Base-by-base conservation (phyloP, 108 stramenopile species). In the Cyclotella kingstonii region DNA sequence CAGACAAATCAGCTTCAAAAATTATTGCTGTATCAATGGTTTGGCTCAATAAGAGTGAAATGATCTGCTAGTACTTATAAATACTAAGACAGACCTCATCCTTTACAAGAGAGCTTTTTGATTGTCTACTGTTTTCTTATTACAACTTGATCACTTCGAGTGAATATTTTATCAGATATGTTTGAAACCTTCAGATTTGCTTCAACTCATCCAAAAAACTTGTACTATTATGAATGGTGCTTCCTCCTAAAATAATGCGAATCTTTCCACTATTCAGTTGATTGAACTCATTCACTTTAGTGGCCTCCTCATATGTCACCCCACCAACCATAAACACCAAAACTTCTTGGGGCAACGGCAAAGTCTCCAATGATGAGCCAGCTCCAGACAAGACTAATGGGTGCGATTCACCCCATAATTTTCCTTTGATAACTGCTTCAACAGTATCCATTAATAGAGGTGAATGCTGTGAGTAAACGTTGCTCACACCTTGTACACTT, bases 391-490 rank as follows among this genome's bases (percentile, higher is more conserved):
- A 60, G 0, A 84, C 75, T 60, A 75, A 59, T 5, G 98, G 97
- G 68, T 95, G 94, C 3, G 81, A 83, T 19, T 84, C 65, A 21
- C 71, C 77, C 48, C 79, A 69, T 4, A 99, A 68, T 63, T 96
- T 97, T 11, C 97, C 97, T 70, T 83, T 96, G 15, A 71, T 70
- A 22, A 85, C 70, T 5, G 81, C 60, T 41, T 95, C 84, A 19
- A 98, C 59, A 1, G 93, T 97, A 25, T 93, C 90, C 86, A 90
- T 87, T 47, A 98, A 63, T 4, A 97, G 63, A 21, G 98, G 96
- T 7, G 90, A 85, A 60, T 99, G 99, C 75, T 99, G 98, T 2
- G 97, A 80, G 76, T 98, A 98, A 4, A 98, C 98, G 63, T 98
- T 98, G 43, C 87, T 79, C 29, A 98, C 97, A 18, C 98, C 98